Base-by-base conservation (phyloP, 1,284 basidiomycete species). In the Ceratobasidium sp. region DNA sequence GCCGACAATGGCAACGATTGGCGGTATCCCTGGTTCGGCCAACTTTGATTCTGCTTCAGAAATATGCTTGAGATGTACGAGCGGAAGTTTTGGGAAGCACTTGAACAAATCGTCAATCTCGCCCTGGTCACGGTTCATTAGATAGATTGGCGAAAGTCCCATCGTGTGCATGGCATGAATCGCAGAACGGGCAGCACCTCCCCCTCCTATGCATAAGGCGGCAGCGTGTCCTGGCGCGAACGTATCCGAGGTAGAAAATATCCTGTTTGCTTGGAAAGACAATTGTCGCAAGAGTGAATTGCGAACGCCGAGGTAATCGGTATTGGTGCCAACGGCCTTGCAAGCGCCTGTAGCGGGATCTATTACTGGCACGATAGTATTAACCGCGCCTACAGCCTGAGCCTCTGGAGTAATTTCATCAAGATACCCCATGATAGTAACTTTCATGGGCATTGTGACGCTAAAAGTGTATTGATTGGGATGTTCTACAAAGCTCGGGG, bases 361-460 rank as follows among this genome's bases (percentile, higher is more conserved):
- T 18, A 76, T 73, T 10, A 80, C 78, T 61, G 78, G 79, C 23
- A 81, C 78, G 34, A 81, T 78, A 4, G 80, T 81, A 61, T 81
- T 81, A 62, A 80, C 80, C 3, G 80, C 79, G 14, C 78, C 79
- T 2, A 79, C 80, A 2, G 76, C 73, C 30, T 72, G 71, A 21
- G 78, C 78, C 69, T 80, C 80, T 1, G 77, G 76, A 1, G 80
- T 78, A 18, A 81, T 53, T 41, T 78, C 78, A 72, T 81, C 80
- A 10, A 81, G 78, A 58, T 77, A 78, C 2, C 76, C 75, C 23
- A 80, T 76, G 53, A 81, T 78, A 0, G 76, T 75, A 9, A 78
- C 75, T 73, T 81, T 81, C 50, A 80, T 74, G 14, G 80, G 80
- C 80, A 81, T 81, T 1, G 80, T 81, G 48, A 81, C 78, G 10